A percentile compares a stretch with the other conserved stretches of the same genome.
These are phyloP conservation scores for Fusarium bactridioides DNA, from an alignment of 2,329 filamentous ascomycete genomes.

Conservation along the genomic window DNA sequence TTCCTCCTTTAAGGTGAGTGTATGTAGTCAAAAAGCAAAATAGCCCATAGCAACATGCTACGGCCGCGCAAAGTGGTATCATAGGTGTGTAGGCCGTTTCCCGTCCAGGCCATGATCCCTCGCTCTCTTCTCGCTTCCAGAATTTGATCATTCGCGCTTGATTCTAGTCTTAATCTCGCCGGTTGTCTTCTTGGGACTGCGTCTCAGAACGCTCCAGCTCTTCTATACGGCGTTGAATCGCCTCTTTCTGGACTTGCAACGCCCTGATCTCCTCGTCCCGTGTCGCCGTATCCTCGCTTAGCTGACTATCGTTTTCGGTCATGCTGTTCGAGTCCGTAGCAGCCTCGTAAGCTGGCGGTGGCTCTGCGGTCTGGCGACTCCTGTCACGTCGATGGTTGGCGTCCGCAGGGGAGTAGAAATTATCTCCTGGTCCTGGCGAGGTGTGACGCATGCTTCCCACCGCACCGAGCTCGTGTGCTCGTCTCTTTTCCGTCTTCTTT, in stretches of 20 bases:
- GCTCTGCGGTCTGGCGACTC: constrained; percentile 32
- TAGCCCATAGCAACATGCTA: constrained; percentile 24
- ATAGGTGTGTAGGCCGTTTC: constrained; percentile 40
- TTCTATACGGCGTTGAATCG: constrained; percentile 48
- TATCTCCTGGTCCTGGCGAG: constrained; percentile 10
- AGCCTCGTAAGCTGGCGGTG: constrained; percentile 46
- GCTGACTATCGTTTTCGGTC: constrained; percentile 32
- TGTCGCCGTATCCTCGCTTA: constrained; percentile 32
- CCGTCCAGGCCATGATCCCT: constrained; percentile 30
- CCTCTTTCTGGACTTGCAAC: constrained; percentile 47
- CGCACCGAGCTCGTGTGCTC: constrained; percentile 35
- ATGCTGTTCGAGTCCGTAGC: constrained; percentile 35
- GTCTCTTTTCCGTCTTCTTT: constrained; percentile 23
- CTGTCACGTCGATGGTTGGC: constrained; percentile 23
- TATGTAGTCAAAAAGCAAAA: constrained; percentile 27
- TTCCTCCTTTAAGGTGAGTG: constrained; percentile 4
- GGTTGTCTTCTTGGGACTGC: constrained; percentile 14
- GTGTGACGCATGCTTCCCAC: constrained; percentile 32
- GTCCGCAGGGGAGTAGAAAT: constrained; percentile 26
- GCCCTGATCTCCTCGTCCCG: constrained; percentile 45
- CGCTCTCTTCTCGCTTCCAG: constrained; percentile 5
- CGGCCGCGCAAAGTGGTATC: constrained; percentile 43
- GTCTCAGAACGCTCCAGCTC: constrained; percentile 44
- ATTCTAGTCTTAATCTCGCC: not conserved
- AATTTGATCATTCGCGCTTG: not conserved